phyloP scores from a whole-genome alignment of 345 rosid genomes.

The Erucastrum elatum region DNA sequence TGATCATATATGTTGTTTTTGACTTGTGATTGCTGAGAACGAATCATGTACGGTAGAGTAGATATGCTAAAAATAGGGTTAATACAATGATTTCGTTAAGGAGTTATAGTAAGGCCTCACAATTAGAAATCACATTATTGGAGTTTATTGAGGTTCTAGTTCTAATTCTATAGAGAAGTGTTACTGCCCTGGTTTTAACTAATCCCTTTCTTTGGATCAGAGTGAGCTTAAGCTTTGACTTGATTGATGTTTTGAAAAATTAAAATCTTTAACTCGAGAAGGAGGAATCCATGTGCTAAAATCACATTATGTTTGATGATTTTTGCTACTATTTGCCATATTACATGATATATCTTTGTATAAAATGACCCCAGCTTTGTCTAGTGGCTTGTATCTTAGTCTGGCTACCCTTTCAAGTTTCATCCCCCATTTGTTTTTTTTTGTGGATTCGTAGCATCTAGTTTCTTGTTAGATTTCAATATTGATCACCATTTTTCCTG shows the following conservation, averaged over 20 bases:
- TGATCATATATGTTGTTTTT: not conserved
- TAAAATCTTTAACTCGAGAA: not conserved
- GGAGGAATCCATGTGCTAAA: not conserved
- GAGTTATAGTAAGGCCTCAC: not conserved
- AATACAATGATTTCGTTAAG: not conserved
- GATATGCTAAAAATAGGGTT: not conserved
- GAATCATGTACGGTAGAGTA: not conserved
- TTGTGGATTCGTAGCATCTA: not conserved
- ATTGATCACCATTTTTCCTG: not conserved
- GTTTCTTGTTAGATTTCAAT: not conserved
- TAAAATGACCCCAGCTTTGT: not conserved
- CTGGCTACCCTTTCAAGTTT: not conserved
- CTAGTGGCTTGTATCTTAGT: not conserved
- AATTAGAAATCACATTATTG: not conserved
- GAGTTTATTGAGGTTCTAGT: constrained; percentile 3
- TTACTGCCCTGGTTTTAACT: not conserved
- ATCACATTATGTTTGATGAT: not conserved
- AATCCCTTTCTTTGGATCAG: not conserved
- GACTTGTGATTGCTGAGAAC: not conserved
- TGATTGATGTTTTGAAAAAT: too few species aligned
- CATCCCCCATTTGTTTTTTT: too few species aligned
- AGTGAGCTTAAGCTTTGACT: constrained; percentile 3
- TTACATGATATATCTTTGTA: not conserved
- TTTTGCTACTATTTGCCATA: not conserved
- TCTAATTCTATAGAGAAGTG: constrained; percentile 9